Percentiles rank a stretch among this genome's conserved stretches.
phyloP scores from a whole-genome alignment of 164 flowering plant species.

The Umbilicus rupestris region DNA sequence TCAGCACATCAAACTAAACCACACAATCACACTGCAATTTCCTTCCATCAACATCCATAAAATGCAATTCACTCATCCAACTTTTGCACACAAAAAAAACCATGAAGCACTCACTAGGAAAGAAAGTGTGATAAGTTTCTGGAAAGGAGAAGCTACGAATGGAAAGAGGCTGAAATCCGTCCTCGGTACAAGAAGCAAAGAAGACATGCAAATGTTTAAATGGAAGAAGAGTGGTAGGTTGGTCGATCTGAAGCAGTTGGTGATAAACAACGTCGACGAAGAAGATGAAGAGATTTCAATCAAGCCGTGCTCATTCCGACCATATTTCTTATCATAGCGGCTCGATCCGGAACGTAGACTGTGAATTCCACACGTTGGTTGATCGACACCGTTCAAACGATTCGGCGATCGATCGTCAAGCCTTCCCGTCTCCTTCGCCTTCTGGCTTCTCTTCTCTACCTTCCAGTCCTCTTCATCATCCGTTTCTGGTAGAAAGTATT shows the following conservation, averaged over 20 bases:
- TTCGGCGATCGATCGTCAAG: not conserved
- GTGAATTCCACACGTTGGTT: not conserved
- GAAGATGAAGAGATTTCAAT: not conserved
- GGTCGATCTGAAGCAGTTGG: not conserved
- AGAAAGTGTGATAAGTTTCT: not conserved
- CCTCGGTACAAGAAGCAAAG: not conserved
- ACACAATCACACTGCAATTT: not conserved
- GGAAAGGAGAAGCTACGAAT: not conserved
- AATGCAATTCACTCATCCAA: too few species aligned
- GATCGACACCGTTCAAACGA: not conserved
- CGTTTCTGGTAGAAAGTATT: too few species aligned
- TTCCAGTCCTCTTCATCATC: conserved; percentile 3
- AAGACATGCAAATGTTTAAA: not conserved
- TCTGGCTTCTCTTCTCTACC: not conserved
- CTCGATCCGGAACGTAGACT: not conserved
- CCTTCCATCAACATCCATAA: not conserved
- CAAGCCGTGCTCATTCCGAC: not conserved
- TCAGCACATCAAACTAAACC: too few species aligned
- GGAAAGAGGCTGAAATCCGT: too few species aligned
- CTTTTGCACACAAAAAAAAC: not conserved
- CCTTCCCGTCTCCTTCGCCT: not conserved
- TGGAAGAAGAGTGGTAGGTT: not conserved
- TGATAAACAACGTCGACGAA: not conserved
- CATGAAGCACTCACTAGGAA: not conserved
- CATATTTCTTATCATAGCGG: not conserved